These are phyloP conservation scores for Endotrypanum monterogeii DNA, from an alignment of 208 protist species.

Conservation along the genomic window DNA sequence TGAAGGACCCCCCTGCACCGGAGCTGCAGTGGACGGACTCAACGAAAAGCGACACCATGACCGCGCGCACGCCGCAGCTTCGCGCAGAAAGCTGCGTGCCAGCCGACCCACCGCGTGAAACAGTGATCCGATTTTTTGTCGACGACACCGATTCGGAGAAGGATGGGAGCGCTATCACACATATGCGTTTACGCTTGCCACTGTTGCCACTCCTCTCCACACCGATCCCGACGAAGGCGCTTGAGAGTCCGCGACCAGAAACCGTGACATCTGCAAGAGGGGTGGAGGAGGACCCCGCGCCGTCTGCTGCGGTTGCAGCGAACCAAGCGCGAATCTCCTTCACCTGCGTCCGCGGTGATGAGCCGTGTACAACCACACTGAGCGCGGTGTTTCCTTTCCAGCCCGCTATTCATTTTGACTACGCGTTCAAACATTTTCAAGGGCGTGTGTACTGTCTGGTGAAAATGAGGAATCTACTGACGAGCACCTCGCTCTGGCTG, in stretches of 20 bases:
- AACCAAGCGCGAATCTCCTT: conserved; percentile 45
- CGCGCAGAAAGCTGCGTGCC: conserved; percentile 10
- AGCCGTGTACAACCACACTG: conserved; percentile 49
- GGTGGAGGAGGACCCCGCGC: not conserved
- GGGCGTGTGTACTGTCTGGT: conserved; percentile 80
- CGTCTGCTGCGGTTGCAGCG: conserved; percentile 13
- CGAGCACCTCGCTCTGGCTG: conserved; percentile 74
- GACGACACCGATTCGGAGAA: not conserved
- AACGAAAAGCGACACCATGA: not conserved
- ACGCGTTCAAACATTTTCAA: conserved; percentile 73
- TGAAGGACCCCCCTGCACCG: conserved; percentile 19
- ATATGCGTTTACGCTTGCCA: conserved; percentile 41
- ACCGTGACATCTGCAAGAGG: not conserved
- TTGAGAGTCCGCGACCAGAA: not conserved
- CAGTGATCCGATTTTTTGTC: conserved; percentile 20
- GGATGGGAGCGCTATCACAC: conserved; percentile 1
- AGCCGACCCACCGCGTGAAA: conserved; percentile 28
- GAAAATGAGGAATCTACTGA: conserved; percentile 58
- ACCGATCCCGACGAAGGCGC: conserved; percentile 10
- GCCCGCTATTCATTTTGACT: conserved; percentile 37
- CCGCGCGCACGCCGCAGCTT: conserved; percentile 8
- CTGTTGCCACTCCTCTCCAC: conserved; percentile 65
- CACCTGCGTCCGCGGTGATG: conserved; percentile 47
- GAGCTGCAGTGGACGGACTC: conserved; percentile 10
- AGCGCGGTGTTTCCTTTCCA: conserved; percentile 33